phyloP scores from a whole-genome alignment of 805 yeast species.

The Saturnispora halmiae region DNA sequence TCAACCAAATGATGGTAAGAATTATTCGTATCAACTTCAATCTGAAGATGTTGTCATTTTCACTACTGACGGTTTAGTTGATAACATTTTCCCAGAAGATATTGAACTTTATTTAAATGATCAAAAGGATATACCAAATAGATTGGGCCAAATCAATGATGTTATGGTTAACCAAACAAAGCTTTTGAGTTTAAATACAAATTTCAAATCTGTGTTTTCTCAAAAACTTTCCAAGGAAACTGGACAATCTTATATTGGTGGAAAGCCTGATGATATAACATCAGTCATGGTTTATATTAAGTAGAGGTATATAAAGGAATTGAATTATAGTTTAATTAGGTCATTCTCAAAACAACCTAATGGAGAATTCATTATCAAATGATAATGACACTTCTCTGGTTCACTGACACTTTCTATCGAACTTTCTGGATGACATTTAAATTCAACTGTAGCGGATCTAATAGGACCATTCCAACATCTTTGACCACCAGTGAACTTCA shows the following conservation, averaged over 20 bases:
- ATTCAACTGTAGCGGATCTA: conserved; percentile 55
- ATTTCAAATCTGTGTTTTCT: conserved; percentile 78
- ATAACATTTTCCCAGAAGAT: conserved; percentile 68
- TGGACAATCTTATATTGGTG: conserved; percentile 71
- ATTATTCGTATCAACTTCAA: conserved; percentile 52
- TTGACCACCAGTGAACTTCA: conserved; percentile 50
- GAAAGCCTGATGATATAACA: conserved; percentile 93
- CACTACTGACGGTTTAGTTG: conserved; percentile 92
- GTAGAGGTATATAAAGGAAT: too few relatives aligned
- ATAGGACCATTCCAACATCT: conserved; percentile 93
- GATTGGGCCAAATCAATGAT: conserved; percentile 32
- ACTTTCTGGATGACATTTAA: conserved; percentile 57
- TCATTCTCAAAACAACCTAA: conserved; percentile 32
- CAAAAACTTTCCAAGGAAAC: conserved; percentile 60
- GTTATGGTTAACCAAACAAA: conserved; percentile 61
- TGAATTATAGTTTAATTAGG: conserved; percentile 3
- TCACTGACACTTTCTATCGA: conserved; percentile 64
- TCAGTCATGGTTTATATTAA: conserved; percentile 62
- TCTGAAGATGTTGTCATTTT: conserved; percentile 70
- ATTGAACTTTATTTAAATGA: conserved; percentile 61
- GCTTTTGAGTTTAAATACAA: conserved; percentile 58
- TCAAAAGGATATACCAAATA: conserved; percentile 22
- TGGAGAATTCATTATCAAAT: conserved; percentile 40
- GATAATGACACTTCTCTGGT: conserved; percentile 81
- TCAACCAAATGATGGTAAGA: conserved; percentile 59